phyloP scores from a whole-genome alignment of 768 basidiomycete species.

The Auricularia auricula-judae region DNA sequence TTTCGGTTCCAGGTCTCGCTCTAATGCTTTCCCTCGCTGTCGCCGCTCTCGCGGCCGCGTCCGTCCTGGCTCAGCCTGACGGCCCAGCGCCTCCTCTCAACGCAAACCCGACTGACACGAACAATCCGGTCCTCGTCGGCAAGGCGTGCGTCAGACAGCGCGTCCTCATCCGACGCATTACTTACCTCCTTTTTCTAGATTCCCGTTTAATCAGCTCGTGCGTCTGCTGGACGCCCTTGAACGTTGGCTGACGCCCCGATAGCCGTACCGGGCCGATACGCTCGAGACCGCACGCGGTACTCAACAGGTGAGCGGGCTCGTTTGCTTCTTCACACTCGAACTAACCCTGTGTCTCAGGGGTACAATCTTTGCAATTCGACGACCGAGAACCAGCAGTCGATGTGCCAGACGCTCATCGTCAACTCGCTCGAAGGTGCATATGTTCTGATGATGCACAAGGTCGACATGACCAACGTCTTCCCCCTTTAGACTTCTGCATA shows the following conservation, averaged over 20 bases:
- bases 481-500: conserved; percentile 5
- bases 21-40: conserved; percentile 24
- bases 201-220: neutral
- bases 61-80: conserved; percentile 12
- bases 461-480: conserved; percentile 16
- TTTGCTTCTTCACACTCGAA: conserved; percentile 10
- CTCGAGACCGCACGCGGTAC: conserved; percentile 29
- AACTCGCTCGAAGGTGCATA: conserved; percentile 14
- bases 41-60: conserved; percentile 19
- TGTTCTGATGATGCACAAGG: neutral
- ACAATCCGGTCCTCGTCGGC: neutral
- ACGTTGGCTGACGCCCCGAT: neutral
- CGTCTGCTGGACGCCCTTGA: neutral
- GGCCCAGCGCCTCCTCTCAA: conserved; percentile 21
- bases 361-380: conserved; percentile 15
- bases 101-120: conserved; percentile 11
- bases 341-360: too few relatives aligned
- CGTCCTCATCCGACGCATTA: neutral
- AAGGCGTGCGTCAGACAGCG: neutral
- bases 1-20: conserved; percentile 4
- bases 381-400: conserved; percentile 1
- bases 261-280: neutral
- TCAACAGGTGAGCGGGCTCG: conserved; percentile 21
- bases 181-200: neutral
- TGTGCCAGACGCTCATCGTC: conserved; percentile 6